Evolutionary conservation across 129 eudicot genomes (phyloP).

Genomic region (Daucus carota): DNA sequence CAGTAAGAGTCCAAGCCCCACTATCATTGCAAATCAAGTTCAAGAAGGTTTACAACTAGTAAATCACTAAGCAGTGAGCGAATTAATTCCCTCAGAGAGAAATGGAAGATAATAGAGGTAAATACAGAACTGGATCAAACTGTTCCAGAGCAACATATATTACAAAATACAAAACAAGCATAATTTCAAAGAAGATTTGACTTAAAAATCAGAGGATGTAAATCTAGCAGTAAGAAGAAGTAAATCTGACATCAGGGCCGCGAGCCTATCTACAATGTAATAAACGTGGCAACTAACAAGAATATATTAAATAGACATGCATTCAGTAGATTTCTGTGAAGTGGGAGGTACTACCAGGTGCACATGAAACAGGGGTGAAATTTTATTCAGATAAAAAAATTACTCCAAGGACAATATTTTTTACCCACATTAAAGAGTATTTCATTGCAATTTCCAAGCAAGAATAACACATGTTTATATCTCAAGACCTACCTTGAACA

Average conservation of each 20-base stretch:
- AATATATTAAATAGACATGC: background rate
- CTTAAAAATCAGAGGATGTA: background rate
- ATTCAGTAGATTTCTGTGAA: background rate
- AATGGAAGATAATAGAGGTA: background rate
- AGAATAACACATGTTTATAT: background rate
- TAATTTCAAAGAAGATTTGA: background rate
- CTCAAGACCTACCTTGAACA: background rate
- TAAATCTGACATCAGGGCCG: background rate
- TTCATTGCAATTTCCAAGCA: background rate
- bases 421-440: background rate
- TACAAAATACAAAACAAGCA: background rate
- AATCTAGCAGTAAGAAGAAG: background rate
- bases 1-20: constrained; percentile 67
- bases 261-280: background rate
- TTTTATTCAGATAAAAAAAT: background rate
- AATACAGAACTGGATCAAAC: background rate
- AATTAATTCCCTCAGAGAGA: background rate
- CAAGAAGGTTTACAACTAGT: background rate
- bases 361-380: background rate
- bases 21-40: constrained; percentile 23
- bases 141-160: background rate
- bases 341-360: background rate
- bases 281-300: background rate
- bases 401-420: background rate
- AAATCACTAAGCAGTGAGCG: background rate